A percentile compares a stretch with the other conserved stretches of the same genome.
These are phyloP conservation scores for Entomortierella chlamydospora DNA, from an alignment of 192 early-diverging fungal species.

Conservation along the genomic window DNA sequence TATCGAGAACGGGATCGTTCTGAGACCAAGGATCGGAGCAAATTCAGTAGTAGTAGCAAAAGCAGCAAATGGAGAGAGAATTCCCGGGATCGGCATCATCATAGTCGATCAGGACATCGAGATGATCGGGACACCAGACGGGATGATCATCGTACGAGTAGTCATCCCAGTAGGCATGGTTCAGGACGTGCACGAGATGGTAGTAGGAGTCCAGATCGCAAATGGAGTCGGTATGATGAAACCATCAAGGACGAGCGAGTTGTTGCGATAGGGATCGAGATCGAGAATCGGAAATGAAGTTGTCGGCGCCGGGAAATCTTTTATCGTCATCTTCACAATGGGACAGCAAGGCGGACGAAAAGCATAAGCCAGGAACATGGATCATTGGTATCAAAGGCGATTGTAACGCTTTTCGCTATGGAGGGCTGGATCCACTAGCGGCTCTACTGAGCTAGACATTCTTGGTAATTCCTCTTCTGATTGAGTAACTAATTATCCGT, in stretches of 20 bases:
- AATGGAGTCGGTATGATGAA: conserved; percentile 12
- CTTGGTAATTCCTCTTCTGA: background rate
- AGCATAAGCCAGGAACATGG: conserved; percentile 35
- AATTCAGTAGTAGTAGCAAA: background rate
- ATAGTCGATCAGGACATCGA: background rate
- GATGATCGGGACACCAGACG: background rate
- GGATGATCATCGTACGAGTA: background rate
- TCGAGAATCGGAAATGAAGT: background rate
- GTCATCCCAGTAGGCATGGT: background rate
- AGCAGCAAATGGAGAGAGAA: conserved; percentile 2
- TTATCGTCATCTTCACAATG: background rate
- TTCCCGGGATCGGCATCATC: conserved; percentile 1
- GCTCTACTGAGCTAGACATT: conserved; percentile 36
- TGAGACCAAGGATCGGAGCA: background rate
- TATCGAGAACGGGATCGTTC: conserved; percentile 7
- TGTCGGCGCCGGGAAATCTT: background rate
- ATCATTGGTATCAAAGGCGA: conserved; percentile 55
- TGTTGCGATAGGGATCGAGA: conserved; percentile 4
- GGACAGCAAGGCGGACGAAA: background rate
- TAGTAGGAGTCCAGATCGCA: conserved; percentile 20
- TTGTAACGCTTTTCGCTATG: conserved; percentile 37
- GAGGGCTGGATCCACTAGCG: conserved; percentile 15
- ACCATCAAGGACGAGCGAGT: conserved; percentile 8
- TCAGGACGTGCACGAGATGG: background rate
- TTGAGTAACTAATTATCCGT: background rate